These are phyloP conservation scores for Daldinia concentrica DNA, from an alignment of 495 filamentous ascomycete genomes.

Conservation along the genomic window DNA sequence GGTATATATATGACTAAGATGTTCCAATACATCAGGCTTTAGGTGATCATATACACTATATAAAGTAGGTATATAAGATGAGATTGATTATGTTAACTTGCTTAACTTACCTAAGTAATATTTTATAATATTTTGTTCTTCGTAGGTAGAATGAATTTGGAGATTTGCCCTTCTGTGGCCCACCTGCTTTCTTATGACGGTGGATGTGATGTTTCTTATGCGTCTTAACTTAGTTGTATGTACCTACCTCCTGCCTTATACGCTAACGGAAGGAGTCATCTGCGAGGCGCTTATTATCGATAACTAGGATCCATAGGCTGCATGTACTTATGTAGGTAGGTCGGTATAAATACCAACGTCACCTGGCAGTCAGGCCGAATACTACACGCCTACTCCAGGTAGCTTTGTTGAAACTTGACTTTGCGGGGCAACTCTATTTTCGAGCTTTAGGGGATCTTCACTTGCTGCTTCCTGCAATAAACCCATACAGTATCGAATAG, in stretches of 20 bases:
- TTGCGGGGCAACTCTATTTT: slow-evolving; percentile 36
- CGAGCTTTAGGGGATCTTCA: slow-evolving; percentile 13
- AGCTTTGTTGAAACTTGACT: slow-evolving; percentile 27
- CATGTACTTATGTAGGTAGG: neutral
- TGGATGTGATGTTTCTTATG: too few relatives aligned
- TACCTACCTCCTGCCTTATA: neutral
- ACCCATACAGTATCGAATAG: neutral
- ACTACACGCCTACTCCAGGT: slow-evolving; percentile 17
- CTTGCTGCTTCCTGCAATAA: neutral
- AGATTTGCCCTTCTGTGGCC: neutral
- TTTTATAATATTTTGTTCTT: too few relatives aligned
- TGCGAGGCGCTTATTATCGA: slow-evolving; percentile 23
- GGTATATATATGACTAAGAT: neutral
- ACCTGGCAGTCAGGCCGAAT: slow-evolving; percentile 29
- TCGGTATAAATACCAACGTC: slow-evolving; percentile 23
- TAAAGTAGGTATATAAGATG: neutral
- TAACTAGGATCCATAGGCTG: slow-evolving; percentile 7
- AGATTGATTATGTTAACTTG: too few relatives aligned
- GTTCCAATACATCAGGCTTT: neutral
- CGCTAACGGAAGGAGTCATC: slow-evolving; percentile 4
- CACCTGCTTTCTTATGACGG: neutral
- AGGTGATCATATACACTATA: neutral
- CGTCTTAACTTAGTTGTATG: too few relatives aligned
- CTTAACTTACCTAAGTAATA: neutral
- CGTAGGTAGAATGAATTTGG: too few relatives aligned